These are phyloP conservation scores for Albifimbria verrucaria DNA, from an alignment of 2,329 filamentous ascomycete genomes.

Conservation along the genomic window DNA sequence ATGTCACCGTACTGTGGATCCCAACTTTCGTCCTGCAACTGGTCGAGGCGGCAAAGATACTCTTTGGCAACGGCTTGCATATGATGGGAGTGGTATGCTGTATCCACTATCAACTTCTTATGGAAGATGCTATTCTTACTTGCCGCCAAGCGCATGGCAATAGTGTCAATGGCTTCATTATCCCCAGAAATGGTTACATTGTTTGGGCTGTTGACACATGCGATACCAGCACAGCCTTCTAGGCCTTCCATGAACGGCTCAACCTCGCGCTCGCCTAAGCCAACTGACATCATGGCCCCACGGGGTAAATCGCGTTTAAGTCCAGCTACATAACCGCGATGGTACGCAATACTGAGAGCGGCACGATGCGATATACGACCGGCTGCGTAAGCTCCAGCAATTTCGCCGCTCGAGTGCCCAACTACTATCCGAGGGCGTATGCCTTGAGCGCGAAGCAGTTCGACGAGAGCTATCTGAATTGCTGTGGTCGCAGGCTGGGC, in stretches of 20 bases:
- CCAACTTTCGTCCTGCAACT: neutral
- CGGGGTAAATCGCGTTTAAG: slow-evolving; percentile 1
- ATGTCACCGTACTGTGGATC: neutral
- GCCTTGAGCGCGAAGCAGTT: slow-evolving; percentile 27
- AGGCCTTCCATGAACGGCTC: slow-evolving; percentile 15
- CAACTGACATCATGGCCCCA: slow-evolving; percentile 29
- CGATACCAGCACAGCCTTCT: slow-evolving; percentile 13
- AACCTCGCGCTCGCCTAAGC: slow-evolving; percentile 24
- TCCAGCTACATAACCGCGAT: slow-evolving; percentile 24
- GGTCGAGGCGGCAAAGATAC: neutral
- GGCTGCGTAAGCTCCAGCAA: slow-evolving; percentile 36
- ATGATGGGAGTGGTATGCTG: neutral
- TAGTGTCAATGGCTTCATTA: slow-evolving; percentile 15
- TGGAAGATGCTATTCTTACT: neutral
- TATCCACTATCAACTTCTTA: neutral
- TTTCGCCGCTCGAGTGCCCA: slow-evolving; percentile 38
- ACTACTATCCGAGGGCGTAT: slow-evolving; percentile 27
- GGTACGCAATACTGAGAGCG: slow-evolving; percentile 33
- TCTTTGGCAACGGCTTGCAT: neutral
- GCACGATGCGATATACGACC: slow-evolving; percentile 26
- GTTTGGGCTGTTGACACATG: slow-evolving; percentile 25
- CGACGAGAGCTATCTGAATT: slow-evolving; percentile 36
- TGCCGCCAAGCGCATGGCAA: slow-evolving; percentile 1
- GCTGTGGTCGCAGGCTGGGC: slow-evolving; percentile 31
- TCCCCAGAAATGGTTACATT: slow-evolving; percentile 26